phyloP scores from a whole-genome alignment of 352 stramenopile genomes.

The Phytophthora rubi region DNA sequence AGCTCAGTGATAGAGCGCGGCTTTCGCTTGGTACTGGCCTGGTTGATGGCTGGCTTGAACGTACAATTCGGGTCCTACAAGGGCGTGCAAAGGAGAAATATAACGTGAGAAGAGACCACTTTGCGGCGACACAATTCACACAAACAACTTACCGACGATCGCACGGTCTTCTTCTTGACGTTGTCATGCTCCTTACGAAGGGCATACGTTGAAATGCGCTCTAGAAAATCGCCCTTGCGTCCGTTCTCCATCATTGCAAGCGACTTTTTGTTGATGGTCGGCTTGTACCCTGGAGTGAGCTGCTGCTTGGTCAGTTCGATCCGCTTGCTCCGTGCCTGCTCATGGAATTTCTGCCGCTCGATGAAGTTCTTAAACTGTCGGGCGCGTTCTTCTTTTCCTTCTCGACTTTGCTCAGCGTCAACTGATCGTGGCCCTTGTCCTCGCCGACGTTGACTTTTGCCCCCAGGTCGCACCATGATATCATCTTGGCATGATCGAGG shows the following conservation, averaged over 20 bases:
- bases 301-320: conserved; percentile 73
- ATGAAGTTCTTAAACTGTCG: conserved; percentile 74
- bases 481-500: conserved; percentile 57
- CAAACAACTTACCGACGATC: conserved; percentile 47
- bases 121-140: neutral
- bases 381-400: conserved; percentile 57
- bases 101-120: neutral
- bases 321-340: conserved; percentile 68
- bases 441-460: conserved; percentile 20
- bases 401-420: conserved; percentile 44
- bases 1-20: conserved; percentile 80
- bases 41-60: conserved; percentile 86
- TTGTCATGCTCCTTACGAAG: conserved; percentile 82
- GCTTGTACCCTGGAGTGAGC: conserved; percentile 61
- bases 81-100: neutral
- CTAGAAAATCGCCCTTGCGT: conserved; percentile 82
- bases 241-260: conserved; percentile 82
- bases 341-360: conserved; percentile 76
- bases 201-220: conserved; percentile 78
- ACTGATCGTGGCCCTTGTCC: conserved; percentile 61
- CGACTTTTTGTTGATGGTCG: conserved; percentile 85
- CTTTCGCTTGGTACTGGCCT: conserved; percentile 65
- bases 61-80: conserved; percentile 81
- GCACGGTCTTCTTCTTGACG: conserved; percentile 78
- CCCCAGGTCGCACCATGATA: conserved; percentile 45